Conservation (phyloP, 257 asterid genomes). For the Salvia rosmarinus region DNA sequence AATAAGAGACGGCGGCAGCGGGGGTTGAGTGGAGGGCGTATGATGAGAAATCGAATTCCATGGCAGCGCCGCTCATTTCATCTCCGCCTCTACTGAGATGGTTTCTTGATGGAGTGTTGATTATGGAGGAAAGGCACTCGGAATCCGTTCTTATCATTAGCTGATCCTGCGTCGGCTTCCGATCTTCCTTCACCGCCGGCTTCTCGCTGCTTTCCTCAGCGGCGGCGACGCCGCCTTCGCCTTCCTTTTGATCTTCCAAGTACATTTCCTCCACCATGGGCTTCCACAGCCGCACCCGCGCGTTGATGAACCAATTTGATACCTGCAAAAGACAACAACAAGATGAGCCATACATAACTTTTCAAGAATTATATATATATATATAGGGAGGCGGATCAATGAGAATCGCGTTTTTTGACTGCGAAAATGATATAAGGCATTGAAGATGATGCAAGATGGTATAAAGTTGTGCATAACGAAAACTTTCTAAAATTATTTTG, state of each 20-base stretch:
- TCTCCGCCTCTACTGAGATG: slow-evolving; percentile 37
- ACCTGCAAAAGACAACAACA: slow-evolving; percentile 49
- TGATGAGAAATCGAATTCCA: slow-evolving; percentile 64
- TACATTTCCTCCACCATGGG: slow-evolving; percentile 99
- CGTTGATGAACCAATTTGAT: slow-evolving; percentile 95
- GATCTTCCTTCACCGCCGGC: slow-evolving; percentile 45
- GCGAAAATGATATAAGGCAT: too few relatives aligned
- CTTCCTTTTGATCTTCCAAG: slow-evolving; percentile 73
- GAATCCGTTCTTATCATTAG: slow-evolving; percentile 62
- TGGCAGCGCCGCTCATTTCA: slow-evolving; percentile 40
- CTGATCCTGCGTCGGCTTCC: slow-evolving; percentile 69
- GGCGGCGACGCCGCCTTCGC: slow-evolving; percentile 20
- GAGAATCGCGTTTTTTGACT: too few relatives aligned
- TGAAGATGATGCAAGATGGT: too few relatives aligned
- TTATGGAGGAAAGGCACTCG: slow-evolving; percentile 77
- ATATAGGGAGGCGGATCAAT: too few relatives aligned
- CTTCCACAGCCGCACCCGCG: slow-evolving; percentile 93
- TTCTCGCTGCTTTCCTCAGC: slow-evolving; percentile 16
- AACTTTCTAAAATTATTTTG: too few relatives aligned
- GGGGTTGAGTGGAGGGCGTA: slow-evolving; percentile 37
- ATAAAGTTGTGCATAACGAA: too few relatives aligned
- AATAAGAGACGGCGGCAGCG: not conserved
- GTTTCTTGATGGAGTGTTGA: slow-evolving; percentile 46
- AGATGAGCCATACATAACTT: not conserved
- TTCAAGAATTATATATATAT: too few relatives aligned